phyloP scores from a whole-genome alignment of 345 rosid species.

The Murraya koenigii region DNA sequence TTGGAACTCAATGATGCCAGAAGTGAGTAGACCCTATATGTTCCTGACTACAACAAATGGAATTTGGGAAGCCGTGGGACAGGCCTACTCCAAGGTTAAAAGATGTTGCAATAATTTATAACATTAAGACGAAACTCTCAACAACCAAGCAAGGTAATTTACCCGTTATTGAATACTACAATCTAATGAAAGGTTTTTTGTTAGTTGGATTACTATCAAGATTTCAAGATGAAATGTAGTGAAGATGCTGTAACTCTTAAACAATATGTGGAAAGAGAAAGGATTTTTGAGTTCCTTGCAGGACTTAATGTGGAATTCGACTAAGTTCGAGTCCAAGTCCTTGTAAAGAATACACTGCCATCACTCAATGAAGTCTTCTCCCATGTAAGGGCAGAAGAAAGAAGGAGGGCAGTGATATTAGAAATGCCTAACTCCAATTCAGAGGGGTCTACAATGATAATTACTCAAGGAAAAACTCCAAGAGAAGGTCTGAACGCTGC shows the following conservation, averaged over 20 bases:
- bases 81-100: background rate
- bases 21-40: background rate
- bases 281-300: background rate
- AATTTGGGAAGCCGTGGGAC: background rate
- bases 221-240: background rate
- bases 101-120: background rate
- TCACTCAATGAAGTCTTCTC: too few species aligned
- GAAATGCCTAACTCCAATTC: background rate
- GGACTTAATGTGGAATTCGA: too few species aligned
- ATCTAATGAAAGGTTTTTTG: background rate
- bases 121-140: background rate
- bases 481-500: background rate
- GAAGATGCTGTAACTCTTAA: too few species aligned
- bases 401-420: too few species aligned
- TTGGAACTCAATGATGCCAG: too few species aligned
- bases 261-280: background rate
- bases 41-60: background rate
- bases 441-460: background rate
- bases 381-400: too few species aligned
- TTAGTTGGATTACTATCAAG: background rate
- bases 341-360: too few species aligned
- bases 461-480: too few species aligned
- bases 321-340: too few species aligned
- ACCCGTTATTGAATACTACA: background rate
- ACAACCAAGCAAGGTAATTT: background rate